phyloP scores from a whole-genome alignment of 441 rosid species.

The Melastoma candidum region DNA sequence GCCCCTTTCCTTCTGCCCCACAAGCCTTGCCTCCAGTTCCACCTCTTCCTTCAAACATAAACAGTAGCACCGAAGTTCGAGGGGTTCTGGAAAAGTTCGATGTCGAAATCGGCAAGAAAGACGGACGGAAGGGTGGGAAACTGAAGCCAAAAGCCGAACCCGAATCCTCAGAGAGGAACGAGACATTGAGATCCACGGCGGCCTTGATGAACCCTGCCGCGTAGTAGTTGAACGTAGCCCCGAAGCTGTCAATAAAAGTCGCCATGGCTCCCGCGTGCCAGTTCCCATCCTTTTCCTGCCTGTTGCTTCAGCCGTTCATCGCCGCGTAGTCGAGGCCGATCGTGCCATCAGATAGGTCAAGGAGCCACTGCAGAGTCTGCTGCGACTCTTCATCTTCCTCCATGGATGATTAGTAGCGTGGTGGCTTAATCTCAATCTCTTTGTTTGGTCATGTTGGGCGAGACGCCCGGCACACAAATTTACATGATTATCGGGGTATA shows the following conservation, averaged over 20 bases:
- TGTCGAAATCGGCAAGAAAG: too few species aligned
- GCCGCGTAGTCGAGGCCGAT: not conserved
- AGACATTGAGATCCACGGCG: conserved; percentile 38
- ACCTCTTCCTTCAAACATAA: conserved; percentile 35
- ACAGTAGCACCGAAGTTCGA: too few species aligned
- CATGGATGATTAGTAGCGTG: not conserved
- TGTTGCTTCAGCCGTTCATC: not conserved
- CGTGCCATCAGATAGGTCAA: not conserved
- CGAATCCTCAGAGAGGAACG: conserved; percentile 34
- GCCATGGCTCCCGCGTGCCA: conserved; percentile 55
- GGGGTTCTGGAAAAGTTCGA: too few species aligned
- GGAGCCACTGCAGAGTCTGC: conserved; percentile 1
- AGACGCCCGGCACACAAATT: too few species aligned
- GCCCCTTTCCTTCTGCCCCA: conserved; percentile 17
- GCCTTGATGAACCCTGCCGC: conserved; percentile 18
- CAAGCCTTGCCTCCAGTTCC: conserved; percentile 41
- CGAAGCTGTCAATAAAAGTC: conserved; percentile 38
- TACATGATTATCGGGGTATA: too few species aligned
- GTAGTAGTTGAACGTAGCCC: conserved; percentile 31
- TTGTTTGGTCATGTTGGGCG: not conserved
- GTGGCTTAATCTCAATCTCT: not conserved
- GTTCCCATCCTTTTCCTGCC: conserved; percentile 38
- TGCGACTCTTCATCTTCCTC: not conserved
- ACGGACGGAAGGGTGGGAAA: too few species aligned
- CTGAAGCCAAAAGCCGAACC: not conserved